Conservation (phyloP, 768 basidiomycete species). For the Leccinum olivaceopallidum region DNA sequence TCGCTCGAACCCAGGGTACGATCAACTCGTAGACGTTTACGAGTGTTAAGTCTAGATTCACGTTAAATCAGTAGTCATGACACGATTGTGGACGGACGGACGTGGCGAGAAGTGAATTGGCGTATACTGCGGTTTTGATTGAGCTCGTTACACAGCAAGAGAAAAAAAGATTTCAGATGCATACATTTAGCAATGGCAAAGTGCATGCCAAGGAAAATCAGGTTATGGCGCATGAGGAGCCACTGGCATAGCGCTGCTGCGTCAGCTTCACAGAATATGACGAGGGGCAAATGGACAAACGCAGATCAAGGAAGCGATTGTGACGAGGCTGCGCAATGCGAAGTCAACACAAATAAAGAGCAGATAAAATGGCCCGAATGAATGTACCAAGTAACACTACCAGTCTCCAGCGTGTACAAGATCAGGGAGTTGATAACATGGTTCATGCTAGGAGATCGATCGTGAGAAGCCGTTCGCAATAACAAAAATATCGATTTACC, state of each 20-base stretch:
- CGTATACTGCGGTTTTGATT: conserved; percentile 25
- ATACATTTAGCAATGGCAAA: conserved; percentile 35
- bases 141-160: not conserved
- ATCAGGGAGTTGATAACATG: conserved; percentile 50
- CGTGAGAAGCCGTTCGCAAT: not conserved
- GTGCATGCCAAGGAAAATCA: conserved; percentile 38
- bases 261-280: not conserved
- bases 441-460: conserved; percentile 38
- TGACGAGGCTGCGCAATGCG: conserved; percentile 25
- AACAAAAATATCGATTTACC: conserved; percentile 8
- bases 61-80: not conserved
- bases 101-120: conserved; percentile 37
- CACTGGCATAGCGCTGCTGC: conserved; percentile 15
- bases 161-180: conserved; percentile 4
- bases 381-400: conserved; percentile 45
- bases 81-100: conserved; percentile 9
- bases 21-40: conserved; percentile 32
- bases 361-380: too few relatives aligned
- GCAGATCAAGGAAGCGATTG: conserved; percentile 35
- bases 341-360: not conserved
- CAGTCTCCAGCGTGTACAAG: conserved; percentile 54
- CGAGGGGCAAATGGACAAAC: conserved; percentile 15
- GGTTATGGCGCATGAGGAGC: conserved; percentile 35
- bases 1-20: conserved; percentile 27
- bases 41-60: conserved; percentile 28